phyloP scores from a whole-genome alignment of 108 stramenopile genomes.

The Cyclotella atomus region DNA sequence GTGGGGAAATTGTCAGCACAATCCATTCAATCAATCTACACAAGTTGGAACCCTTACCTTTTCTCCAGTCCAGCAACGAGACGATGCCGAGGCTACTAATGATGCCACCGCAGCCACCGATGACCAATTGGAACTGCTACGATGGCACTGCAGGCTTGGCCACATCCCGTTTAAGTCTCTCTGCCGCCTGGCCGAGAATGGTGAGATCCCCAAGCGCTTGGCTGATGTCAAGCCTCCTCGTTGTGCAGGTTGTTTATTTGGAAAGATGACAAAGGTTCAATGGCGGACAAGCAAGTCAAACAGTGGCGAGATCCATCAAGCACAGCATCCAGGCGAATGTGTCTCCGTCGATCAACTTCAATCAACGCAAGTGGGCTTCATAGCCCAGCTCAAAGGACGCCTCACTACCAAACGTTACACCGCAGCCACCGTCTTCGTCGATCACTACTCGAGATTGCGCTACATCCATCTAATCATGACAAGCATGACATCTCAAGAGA shows the following conservation, averaged over 20 bases:
- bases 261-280: constrained; percentile 4
- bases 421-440: not conserved
- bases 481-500: not conserved
- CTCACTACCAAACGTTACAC: not conserved
- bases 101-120: not conserved
- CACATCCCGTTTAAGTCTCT: not conserved
- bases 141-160: constrained; percentile 13
- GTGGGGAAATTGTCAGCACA: constrained; percentile 18
- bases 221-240: constrained; percentile 8
- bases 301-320: not conserved
- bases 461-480: constrained; percentile 7
- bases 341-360: constrained; percentile 2
- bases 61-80: not conserved
- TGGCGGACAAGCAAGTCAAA: not conserved
- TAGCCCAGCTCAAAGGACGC: not conserved
- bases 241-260: constrained; percentile 26
- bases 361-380: not conserved
- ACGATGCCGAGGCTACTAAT: constrained; percentile 6
- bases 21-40: constrained; percentile 3
- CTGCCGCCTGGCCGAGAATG: constrained; percentile 1
- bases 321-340: not conserved
- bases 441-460: not conserved
- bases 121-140: constrained; percentile 8
- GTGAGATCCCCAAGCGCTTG: constrained; percentile 13
- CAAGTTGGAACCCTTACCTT: constrained; percentile 10